Percentiles rank a stretch among this genome's conserved stretches.
Evolutionary conservation across 768 basidiomycete genomes (phyloP).

Genomic region (Goffeauzyma gilvescens): DNA sequence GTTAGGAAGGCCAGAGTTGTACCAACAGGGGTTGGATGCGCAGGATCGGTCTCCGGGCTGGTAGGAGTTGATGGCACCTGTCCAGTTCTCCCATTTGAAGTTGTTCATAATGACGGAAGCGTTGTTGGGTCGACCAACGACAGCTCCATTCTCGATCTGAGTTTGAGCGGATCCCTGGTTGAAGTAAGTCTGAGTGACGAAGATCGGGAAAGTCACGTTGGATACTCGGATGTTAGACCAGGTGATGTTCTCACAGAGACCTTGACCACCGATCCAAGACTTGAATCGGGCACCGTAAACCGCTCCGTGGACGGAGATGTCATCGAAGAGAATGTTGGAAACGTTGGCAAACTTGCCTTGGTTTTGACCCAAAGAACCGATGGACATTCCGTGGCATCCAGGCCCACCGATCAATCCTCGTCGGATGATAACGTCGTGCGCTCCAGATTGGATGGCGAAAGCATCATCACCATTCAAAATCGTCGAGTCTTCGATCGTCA

Average conservation of each 20-base stretch:
- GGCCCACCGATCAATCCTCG: slow-evolving; percentile 38
- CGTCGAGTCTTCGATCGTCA: slow-evolving; percentile 26
- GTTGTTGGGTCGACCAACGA: slow-evolving; percentile 17
- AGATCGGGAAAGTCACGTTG: slow-evolving; percentile 37
- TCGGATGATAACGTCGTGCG: slow-evolving; percentile 35
- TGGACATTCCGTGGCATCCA: slow-evolving; percentile 37
- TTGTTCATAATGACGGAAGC: slow-evolving; percentile 15
- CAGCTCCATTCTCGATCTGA: slow-evolving; percentile 11
- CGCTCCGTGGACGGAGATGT: slow-evolving; percentile 40
- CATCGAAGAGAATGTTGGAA: slow-evolving; percentile 37
- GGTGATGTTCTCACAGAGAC: slow-evolving; percentile 36
- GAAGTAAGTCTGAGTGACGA: slow-evolving; percentile 37
- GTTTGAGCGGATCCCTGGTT: slow-evolving; percentile 12
- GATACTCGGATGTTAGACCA: slow-evolving; percentile 37
- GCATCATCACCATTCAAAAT: slow-evolving; percentile 40
- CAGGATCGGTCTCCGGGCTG: slow-evolving; percentile 18
- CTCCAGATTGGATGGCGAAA: slow-evolving; percentile 38
- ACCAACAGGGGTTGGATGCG: slow-evolving; percentile 20
- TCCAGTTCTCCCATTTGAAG: slow-evolving; percentile 31
- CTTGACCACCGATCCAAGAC: slow-evolving; percentile 39
- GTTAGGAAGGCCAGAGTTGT: slow-evolving; percentile 12
- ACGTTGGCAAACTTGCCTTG: slow-evolving; percentile 35
- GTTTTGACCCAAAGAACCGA: slow-evolving; percentile 37
- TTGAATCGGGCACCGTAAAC: slow-evolving; percentile 39
- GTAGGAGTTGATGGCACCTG: slow-evolving; percentile 15